Percentiles rank a stretch among this genome's conserved stretches.
Conservation (phyloP, 2,329 filamentous ascomycete genomes). For the Claviceps cyperi region DNA sequence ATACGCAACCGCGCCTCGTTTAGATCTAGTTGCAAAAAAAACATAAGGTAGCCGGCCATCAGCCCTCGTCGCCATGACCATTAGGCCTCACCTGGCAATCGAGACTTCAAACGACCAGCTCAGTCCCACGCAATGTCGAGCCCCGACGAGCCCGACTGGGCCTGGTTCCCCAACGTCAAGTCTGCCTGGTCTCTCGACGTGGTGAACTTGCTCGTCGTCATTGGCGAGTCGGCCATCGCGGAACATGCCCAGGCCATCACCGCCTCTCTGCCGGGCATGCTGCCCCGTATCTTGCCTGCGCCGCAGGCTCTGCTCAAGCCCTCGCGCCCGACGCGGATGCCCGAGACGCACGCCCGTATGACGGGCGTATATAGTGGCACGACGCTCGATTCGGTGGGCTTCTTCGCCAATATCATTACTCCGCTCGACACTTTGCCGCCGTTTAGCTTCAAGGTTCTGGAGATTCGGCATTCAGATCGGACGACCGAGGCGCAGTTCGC, state of each 20-base stretch:
- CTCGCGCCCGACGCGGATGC: conserved; percentile 38
- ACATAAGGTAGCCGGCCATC: not conserved
- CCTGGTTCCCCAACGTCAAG: conserved; percentile 29
- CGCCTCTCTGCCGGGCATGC: conserved; percentile 39
- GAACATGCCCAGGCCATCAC: conserved; percentile 45
- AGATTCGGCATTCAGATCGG: conserved; percentile 30
- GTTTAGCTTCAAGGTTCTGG: conserved; percentile 33
- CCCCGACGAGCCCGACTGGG: conserved; percentile 15
- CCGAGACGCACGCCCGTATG: conserved; percentile 38
- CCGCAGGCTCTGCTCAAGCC: conserved; percentile 48
- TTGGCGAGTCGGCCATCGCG: conserved; percentile 44
- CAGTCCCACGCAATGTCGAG: conserved; percentile 15
- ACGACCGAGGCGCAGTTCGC: not conserved
- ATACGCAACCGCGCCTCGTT: not conserved
- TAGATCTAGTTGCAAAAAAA: not conserved
- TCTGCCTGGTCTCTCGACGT: conserved; percentile 43
- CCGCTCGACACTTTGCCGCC: conserved; percentile 34
- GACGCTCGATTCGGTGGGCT: conserved; percentile 39
- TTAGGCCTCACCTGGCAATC: not conserved
- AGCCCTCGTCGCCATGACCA: not conserved
- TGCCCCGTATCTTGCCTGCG: conserved; percentile 47
- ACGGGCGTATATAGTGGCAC: conserved; percentile 44
- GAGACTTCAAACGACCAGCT: not conserved
- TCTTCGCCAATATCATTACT: conserved; percentile 47
- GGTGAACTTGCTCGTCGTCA: conserved; percentile 47